Percentiles rank a stretch among this genome's conserved stretches.
These are phyloP conservation scores for Yueomyces sp. DNA, from an alignment of 1,139 yeast species.

Conservation along the genomic window DNA sequence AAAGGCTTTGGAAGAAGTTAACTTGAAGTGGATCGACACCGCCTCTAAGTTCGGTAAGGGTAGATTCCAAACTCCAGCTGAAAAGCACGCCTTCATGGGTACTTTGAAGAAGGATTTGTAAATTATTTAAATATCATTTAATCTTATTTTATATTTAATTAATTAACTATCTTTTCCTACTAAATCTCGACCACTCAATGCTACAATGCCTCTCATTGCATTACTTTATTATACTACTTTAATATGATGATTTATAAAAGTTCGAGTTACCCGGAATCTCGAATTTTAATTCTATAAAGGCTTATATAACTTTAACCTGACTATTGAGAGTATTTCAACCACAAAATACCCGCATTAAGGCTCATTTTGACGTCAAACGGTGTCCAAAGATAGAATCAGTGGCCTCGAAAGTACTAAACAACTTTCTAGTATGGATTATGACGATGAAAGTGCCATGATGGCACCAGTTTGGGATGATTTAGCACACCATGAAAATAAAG, in stretches of 20 bases:
- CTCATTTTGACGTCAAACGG: too few species aligned
- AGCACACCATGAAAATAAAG: background rate
- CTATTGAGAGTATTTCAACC: too few species aligned
- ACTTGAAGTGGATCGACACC: conserved; percentile 99
- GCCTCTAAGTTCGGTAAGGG: conserved; percentile 99
- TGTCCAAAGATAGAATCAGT: too few species aligned
- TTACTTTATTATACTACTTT: too few species aligned
- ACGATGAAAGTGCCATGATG: conserved; percentile 7
- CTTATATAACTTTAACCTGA: too few species aligned
- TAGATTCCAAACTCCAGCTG: conserved; percentile 99
- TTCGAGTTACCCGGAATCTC: too few species aligned
- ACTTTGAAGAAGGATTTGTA: conserved; percentile 90
- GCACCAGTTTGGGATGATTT: conserved; percentile 17
- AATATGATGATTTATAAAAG: too few species aligned
- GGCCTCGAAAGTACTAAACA: too few species aligned
- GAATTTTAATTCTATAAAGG: too few species aligned
- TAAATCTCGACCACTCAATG: background rate
- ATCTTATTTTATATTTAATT: conserved; percentile 1
- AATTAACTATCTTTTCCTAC: background rate
- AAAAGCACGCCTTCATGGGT: conserved; percentile 99
- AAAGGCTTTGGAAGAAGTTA: conserved; percentile 91
- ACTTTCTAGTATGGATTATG: conserved; percentile 7
- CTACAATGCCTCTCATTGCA: too few species aligned
- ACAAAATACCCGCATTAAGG: too few species aligned
- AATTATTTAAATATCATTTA: conserved; percentile 5